Evolutionary conservation across 2,329 filamentous ascomycete genomes (phyloP).

Genomic region (Hypoxylon sp.): DNA sequence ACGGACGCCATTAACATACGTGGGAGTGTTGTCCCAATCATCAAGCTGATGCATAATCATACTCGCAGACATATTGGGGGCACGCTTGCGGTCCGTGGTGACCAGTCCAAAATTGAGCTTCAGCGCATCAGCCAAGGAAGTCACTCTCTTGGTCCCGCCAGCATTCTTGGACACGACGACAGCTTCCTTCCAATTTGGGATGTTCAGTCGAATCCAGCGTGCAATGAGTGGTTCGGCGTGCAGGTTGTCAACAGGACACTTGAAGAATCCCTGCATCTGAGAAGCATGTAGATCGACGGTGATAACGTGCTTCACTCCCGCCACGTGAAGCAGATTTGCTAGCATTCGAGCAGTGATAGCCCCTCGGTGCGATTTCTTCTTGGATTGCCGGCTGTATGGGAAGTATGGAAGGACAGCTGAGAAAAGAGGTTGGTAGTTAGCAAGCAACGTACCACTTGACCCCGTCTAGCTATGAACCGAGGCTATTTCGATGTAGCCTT

Average conservation of each 20-base stretch:
- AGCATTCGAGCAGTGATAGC: conserved; percentile 98
- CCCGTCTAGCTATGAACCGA: conserved; percentile 8
- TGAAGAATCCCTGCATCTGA: conserved; percentile 99
- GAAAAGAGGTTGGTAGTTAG: conserved; percentile 32
- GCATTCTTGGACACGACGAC: conserved; percentile 99
- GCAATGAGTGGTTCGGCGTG: conserved; percentile 96
- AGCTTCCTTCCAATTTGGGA: conserved; percentile 87
- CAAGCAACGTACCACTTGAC: conserved; percentile 18
- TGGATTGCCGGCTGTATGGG: conserved; percentile 98
- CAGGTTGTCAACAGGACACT: conserved; percentile 96
- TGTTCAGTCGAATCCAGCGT: conserved; percentile 92
- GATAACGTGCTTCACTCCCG: conserved; percentile 96
- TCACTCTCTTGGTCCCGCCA: conserved; percentile 96
- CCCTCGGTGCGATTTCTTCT: conserved; percentile 97
- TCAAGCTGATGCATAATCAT: conserved; percentile 80
- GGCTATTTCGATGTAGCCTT: conserved; percentile 4
- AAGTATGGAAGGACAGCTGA: conserved; percentile 92
- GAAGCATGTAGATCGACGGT: conserved; percentile 96
- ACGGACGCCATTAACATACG: conserved; percentile 49
- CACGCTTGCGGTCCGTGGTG: conserved; percentile 81
- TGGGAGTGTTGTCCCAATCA: conserved; percentile 55
- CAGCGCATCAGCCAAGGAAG: conserved; percentile 91
- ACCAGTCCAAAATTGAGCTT: conserved; percentile 99
- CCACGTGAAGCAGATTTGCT: conserved; percentile 91
- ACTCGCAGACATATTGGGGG: conserved; percentile 78